phyloP scores from a whole-genome alignment of 2,329 filamentous ascomycete species.

The Pestalotiopsis fici region DNA sequence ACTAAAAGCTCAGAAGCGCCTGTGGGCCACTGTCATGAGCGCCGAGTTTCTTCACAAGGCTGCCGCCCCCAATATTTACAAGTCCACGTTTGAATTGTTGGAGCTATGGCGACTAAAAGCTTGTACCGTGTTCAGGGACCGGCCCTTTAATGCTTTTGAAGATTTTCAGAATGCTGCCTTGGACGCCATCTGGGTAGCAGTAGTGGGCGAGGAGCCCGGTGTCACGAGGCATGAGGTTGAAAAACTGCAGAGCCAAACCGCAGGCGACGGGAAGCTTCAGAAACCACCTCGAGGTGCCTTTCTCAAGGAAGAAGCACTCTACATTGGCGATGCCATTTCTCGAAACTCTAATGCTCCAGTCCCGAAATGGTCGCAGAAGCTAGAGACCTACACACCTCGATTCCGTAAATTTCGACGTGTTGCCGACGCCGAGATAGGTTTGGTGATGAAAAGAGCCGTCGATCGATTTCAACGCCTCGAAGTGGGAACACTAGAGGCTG shows the following conservation, averaged over 20 bases:
- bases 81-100: slow-evolving; percentile 9
- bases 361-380: slow-evolving; percentile 9
- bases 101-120: slow-evolving; percentile 14
- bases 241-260: slow-evolving; percentile 14
- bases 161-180: slow-evolving; percentile 36
- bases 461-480: background rate
- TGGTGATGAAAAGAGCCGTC: background rate
- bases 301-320: slow-evolving; percentile 20
- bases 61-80: slow-evolving; percentile 13
- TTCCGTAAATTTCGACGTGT: background rate
- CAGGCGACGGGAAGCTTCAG: background rate
- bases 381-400: background rate
- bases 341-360: slow-evolving; percentile 14
- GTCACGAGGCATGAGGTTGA: slow-evolving; percentile 23
- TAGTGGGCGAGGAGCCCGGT: slow-evolving; percentile 35
- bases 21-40: slow-evolving; percentile 16
- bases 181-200: slow-evolving; percentile 38
- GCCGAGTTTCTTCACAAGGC: slow-evolving; percentile 17
- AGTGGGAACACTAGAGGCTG: background rate
- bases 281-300: slow-evolving; percentile 11
- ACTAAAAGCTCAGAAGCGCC: slow-evolving; percentile 12
- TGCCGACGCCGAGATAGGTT: background rate
- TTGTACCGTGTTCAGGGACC: slow-evolving; percentile 6
- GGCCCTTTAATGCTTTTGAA: slow-evolving; percentile 30
- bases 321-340: slow-evolving; percentile 18